A percentile compares a stretch with the other conserved stretches of the same genome.
These are phyloP conservation scores for Agrocybe praecox DNA, from an alignment of 768 basidiomycete species.

Conservation along the genomic window DNA sequence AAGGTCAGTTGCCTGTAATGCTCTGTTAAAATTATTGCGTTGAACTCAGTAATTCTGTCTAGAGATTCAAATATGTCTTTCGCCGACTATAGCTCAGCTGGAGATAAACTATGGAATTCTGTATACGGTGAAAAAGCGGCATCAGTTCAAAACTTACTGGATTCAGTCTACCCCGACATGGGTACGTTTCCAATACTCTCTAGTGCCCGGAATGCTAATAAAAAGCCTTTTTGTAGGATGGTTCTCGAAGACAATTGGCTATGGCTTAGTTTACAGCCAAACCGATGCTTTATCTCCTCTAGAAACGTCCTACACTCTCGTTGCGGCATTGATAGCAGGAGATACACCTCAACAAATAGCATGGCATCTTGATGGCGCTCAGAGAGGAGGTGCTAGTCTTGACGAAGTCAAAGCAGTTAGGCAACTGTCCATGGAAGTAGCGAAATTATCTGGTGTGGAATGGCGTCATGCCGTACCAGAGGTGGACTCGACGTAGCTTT, in stretches of 20 bases:
- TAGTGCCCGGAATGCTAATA: neutral
- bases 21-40: neutral
- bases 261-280: conserved; percentile 58
- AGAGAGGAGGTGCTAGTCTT: conserved; percentile 52
- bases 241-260: conserved; percentile 55
- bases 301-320: conserved; percentile 62
- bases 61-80: conserved; percentile 46
- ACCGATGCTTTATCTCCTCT: conserved; percentile 45
- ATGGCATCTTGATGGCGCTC: conserved; percentile 68
- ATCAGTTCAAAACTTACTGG: conserved; percentile 47
- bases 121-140: conserved; percentile 61
- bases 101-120: conserved; percentile 43
- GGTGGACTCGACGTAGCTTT: neutral
- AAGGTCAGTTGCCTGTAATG: conserved; percentile 34
- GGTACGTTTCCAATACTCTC: conserved; percentile 42
- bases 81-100: conserved; percentile 43
- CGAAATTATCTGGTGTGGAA: conserved; percentile 44
- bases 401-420: conserved; percentile 58
- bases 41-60: neutral
- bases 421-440: conserved; percentile 54
- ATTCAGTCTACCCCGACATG: conserved; percentile 61
- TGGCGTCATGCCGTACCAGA: conserved; percentile 57
- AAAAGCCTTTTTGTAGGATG: conserved; percentile 38
- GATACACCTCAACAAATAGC: conserved; percentile 64
- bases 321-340: conserved; percentile 61